These are phyloP conservation scores for Dryadomyces quercivorus DNA, from an alignment of 2,329 filamentous ascomycete species.

Conservation along the genomic window DNA sequence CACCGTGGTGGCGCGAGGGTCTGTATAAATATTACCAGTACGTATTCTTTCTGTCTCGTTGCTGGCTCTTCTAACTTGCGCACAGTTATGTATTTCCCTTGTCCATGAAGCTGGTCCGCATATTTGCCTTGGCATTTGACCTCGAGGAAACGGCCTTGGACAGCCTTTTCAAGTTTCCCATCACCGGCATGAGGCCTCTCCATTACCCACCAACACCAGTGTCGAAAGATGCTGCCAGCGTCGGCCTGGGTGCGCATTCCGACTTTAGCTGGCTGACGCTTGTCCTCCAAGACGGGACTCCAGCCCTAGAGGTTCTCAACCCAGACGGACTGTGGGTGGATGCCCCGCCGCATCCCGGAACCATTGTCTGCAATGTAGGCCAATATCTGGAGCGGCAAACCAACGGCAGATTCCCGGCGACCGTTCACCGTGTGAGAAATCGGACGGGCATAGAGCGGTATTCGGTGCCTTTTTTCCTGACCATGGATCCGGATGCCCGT, in stretches of 20 bases:
- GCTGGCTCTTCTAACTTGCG: background rate
- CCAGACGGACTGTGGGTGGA: constrained; percentile 24
- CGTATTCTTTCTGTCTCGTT: constrained; percentile 8
- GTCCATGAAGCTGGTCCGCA: constrained; percentile 9
- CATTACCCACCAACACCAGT: constrained; percentile 15
- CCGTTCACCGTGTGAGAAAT: constrained; percentile 38
- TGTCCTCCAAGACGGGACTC: constrained; percentile 29
- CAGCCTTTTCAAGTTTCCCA: constrained; percentile 24
- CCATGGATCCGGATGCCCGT: constrained; percentile 28
- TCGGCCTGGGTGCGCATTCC: constrained; percentile 33
- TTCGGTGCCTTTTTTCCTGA: constrained; percentile 45
- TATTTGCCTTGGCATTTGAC: constrained; percentile 13
- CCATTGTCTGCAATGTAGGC: constrained; percentile 37
- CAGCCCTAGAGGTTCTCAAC: constrained; percentile 28
- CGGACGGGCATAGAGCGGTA: constrained; percentile 28
- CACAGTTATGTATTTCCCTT: background rate
- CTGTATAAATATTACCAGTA: constrained; percentile 22
- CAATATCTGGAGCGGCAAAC: constrained; percentile 38
- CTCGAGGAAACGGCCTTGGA: constrained; percentile 22
- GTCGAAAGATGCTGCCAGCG: constrained; percentile 3
- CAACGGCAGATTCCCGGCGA: constrained; percentile 34
- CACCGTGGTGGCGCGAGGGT: constrained; percentile 20
- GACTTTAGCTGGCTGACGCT: constrained; percentile 37
- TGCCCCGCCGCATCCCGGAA: constrained; percentile 5
- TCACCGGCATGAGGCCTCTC: constrained; percentile 15